Base-by-base conservation (phyloP, 768 basidiomycete species). In the Postia placenta region DNA sequence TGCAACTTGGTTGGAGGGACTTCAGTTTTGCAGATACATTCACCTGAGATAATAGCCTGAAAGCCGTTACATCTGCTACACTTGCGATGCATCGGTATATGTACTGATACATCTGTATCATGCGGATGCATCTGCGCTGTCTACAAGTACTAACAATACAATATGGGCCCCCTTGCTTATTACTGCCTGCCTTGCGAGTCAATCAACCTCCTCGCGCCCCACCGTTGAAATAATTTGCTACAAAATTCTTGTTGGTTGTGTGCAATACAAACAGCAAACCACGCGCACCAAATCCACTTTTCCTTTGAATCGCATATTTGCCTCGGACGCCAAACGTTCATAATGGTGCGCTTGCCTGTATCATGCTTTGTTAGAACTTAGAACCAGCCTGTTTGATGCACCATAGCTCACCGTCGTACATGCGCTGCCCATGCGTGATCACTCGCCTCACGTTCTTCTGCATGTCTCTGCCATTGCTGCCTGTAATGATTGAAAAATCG, bases 401-500 rank as follows among this genome's bases (percentile, higher is more conserved):
- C 51, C n/a, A n/a, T n/a, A n/a, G n/a, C n/a, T 2, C 35, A 52
- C 51, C 42, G 47, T 7, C 38, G 24, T 3, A 26, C 28, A 43
- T 40, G 42, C 24, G 39, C 38, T 11, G 51, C 51, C 23, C 36
- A 36, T 15, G 19, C 50, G 5, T 15, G 2, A 3, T 39, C 24
- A 9, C 51, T 46, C 6, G 9, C 14, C 2, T 20, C 25, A 6
- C 42, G 25, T 19, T 47, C 19, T 4, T 27, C 39, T 5, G 17
- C 45, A 15, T 37, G 11, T 12, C 2, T 30, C 27, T 11, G 30
- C 51, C 51, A 52, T 14, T 5, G 11, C 4, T 36, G 2, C 33
- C 26, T 19, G 20, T 14, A 50, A 44, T 50, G 38, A 6, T 3
- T 17, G 39, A 50, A 54, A 41, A 42, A 54, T 1, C 49, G 49